Base-by-base conservation (phyloP, 306 rosid genomes). In the Acacia melanoxylon region DNA sequence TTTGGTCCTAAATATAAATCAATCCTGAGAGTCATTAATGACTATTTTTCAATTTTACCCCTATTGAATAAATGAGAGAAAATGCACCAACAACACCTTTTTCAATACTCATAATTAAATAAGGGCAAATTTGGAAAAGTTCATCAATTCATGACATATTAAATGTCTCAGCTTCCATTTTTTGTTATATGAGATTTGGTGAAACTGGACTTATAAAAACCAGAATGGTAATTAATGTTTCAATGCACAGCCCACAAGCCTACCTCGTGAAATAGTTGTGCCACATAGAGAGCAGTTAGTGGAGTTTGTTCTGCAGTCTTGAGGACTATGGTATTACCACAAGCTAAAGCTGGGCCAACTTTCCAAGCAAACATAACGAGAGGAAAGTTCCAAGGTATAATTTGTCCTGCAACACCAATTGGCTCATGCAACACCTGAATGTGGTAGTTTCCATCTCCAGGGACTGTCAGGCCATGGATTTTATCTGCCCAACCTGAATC, bases 381-480 rank as follows among this genome's bases (percentile, higher is more conserved):
- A 76, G 99, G 99, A 80, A 95, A 95, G 85, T 95, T 93, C 98
- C 99, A 95, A 62, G 99, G 99, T 81, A 95, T 93, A 17, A 95
- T 95, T 84, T 95, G 99, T 42, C 99, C 99, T 17, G 93, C 97
- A 52, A 95, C 99, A 12, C 99, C 99, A 68, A 95, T 89, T 78
- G 99, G 99, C 77, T 95, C 99, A 20, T 93, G 99, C 92, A 95
- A 86, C 4, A 89, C 87, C 73, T 93, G 94, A 33, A 95, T 83
- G 85, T 95, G 99, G 83, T 95, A 79, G 31, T 89, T 22, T 70
- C 99, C 98, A 89, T 95, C 99, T 4, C 93, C 97, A 0, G 97
- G 99, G 25, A 93, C 94, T 4, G 99, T 95, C 73, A 95, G 49
- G 27, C 99, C 99, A 58, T 95, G 99, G 87, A 95, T 91, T 89